A percentile compares a stretch with the other conserved stretches of the same genome.
These are phyloP conservation scores for Ogataea allantospora DNA, from an alignment of 805 yeast genomes.

Conservation along the genomic window DNA sequence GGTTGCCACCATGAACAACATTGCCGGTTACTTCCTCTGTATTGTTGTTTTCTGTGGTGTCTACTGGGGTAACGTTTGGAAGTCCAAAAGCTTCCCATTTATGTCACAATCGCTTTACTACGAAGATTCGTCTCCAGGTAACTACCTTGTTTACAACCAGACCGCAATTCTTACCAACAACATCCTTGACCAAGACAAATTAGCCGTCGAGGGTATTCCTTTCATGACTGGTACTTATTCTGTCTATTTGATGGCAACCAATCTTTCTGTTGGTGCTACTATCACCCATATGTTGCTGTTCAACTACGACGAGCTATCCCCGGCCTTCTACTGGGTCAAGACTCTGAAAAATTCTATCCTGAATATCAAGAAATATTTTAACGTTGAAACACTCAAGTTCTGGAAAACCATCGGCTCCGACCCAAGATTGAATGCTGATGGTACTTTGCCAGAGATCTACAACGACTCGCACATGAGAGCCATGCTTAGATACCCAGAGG, in stretches of 20 bases:
- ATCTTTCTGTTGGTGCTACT: constrained; percentile 34
- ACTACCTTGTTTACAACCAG: constrained; percentile 31
- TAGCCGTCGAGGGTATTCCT: constrained; percentile 31
- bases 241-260: constrained; percentile 33
- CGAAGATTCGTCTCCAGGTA: constrained; percentile 25
- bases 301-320: constrained; percentile 27
- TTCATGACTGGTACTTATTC: constrained; percentile 33
- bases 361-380: constrained; percentile 34
- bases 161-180: constrained; percentile 27
- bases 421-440: constrained; percentile 23
- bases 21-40: constrained; percentile 31
- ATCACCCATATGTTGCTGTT: constrained; percentile 33
- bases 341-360: constrained; percentile 22
- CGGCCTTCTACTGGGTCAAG: constrained; percentile 27
- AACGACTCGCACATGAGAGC: constrained; percentile 37
- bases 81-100: constrained; percentile 35
- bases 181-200: constrained; percentile 25
- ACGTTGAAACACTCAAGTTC: constrained; percentile 41
- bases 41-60: constrained; percentile 29
- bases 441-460: constrained; percentile 22
- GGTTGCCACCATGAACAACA: constrained; percentile 29
- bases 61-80: constrained; percentile 35
- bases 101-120: constrained; percentile 32
- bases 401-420: constrained; percentile 37
- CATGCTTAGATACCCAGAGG: constrained; percentile 38